These are phyloP conservation scores for Metarhizium album DNA, from an alignment of 2,329 filamentous ascomycete species.

Conservation along the genomic window DNA sequence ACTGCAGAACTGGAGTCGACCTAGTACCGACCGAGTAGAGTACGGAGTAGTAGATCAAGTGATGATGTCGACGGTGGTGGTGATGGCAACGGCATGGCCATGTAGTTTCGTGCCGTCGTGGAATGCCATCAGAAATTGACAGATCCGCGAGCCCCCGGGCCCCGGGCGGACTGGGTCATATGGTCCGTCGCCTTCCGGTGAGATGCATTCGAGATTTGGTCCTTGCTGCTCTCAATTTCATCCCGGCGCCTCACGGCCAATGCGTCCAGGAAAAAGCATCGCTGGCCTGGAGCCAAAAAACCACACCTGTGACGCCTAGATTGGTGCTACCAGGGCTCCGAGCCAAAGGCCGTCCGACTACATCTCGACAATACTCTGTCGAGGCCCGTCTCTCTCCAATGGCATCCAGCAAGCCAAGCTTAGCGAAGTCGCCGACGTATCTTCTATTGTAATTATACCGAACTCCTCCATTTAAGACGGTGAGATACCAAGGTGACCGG, in stretches of 20 bases:
- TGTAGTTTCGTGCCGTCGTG: neutral
- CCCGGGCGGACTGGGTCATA: neutral
- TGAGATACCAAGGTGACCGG: neutral
- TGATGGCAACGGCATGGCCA: no score
- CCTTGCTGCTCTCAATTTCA: slow-evolving; percentile 1
- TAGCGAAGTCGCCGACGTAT: neutral
- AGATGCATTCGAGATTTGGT: neutral
- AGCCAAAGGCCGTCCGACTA: neutral
- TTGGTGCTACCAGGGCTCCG: neutral
- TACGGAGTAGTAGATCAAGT: no score
- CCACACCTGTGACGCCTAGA: neutral
- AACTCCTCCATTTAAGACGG: neutral
- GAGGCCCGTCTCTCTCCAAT: neutral
- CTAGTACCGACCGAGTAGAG: no score
- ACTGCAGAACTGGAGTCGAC: no score
- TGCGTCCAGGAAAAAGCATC: neutral
- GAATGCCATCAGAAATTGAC: neutral
- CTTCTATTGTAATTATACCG: no score
- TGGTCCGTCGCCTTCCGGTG: neutral
- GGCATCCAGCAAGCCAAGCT: neutral
- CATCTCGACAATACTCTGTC: neutral
- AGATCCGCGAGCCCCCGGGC: neutral
- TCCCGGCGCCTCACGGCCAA: neutral
- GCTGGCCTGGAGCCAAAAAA: neutral
- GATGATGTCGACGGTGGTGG: neutral